phyloP scores from a whole-genome alignment of 768 basidiomycete genomes.

The Lentinula boryana region DNA sequence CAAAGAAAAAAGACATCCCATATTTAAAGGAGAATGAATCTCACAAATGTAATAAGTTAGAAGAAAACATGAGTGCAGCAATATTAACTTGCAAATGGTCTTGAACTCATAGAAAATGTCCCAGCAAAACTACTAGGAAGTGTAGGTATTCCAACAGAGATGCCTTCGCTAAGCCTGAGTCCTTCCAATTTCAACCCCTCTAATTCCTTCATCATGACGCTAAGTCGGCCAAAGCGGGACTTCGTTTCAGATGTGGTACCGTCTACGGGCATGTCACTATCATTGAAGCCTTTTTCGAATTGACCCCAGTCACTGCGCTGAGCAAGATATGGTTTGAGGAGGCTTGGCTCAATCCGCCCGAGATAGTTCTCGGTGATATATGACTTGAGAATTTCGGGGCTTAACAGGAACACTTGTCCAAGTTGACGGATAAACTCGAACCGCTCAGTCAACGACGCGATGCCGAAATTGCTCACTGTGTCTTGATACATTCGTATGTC shows the following conservation, averaged over 20 bases:
- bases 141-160: conserved; percentile 53
- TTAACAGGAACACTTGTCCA: conserved; percentile 95
- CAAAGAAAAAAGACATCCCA: conserved; percentile 71
- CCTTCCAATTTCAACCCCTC: conserved; percentile 54
- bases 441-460: conserved; percentile 83
- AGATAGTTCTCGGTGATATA: conserved; percentile 95
- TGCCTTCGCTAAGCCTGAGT: conserved; percentile 39
- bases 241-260: conserved; percentile 31
- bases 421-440: conserved; percentile 98
- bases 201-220: conserved; percentile 84
- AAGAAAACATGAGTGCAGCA: conserved; percentile 6
- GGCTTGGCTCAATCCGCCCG: conserved; percentile 79
- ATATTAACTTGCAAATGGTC: conserved; percentile 32
- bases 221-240: conserved; percentile 66
- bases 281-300: conserved; percentile 78
- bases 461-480: conserved; percentile 71
- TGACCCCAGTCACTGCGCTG: conserved; percentile 89
- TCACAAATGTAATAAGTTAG: conserved; percentile 20
- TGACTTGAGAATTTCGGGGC: conserved; percentile 89
- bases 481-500: conserved; percentile 98
- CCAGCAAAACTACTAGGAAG: conserved; percentile 47
- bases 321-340: conserved; percentile 87
- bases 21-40: conserved; percentile 72
- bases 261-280: conserved; percentile 36
- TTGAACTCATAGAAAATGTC: conserved; percentile 43